A percentile compares a stretch with the other conserved stretches of the same genome.
phyloP scores from a whole-genome alignment of 306 rosid genomes.

The Vigna trinervia region DNA sequence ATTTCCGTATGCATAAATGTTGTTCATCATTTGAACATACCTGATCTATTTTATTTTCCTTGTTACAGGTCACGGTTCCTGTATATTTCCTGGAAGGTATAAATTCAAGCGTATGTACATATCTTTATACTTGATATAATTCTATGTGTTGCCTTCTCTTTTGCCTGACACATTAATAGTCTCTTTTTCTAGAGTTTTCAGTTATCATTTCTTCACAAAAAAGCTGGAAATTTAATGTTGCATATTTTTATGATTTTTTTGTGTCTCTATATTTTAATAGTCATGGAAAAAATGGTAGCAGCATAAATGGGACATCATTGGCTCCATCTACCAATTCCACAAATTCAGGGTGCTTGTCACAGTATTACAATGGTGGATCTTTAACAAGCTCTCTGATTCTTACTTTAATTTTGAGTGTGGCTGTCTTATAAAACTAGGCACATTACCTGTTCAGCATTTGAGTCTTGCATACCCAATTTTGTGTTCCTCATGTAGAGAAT shows the following conservation, averaged over 20 bases:
- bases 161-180: not conserved
- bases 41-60: conserved; percentile 44
- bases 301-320: conserved; percentile 61
- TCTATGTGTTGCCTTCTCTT: not conserved
- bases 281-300: conserved; percentile 64
- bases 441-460: conserved; percentile 43
- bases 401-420: conserved; percentile 55
- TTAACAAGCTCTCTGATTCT: conserved; percentile 58
- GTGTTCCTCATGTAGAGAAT: conserved; percentile 63
- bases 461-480: conserved; percentile 72
- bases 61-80: conserved; percentile 77
- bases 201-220: not conserved
- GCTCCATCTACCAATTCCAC: conserved; percentile 86
- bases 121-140: not conserved
- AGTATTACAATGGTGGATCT: conserved; percentile 48
- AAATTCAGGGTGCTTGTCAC: conserved; percentile 58
- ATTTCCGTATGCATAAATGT: not conserved
- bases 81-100: conserved; percentile 88
- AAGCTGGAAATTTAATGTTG: not conserved
- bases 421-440: conserved; percentile 55
- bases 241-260: not conserved
- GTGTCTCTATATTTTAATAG: conserved; percentile 44
- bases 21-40: conserved; percentile 8
- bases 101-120: conserved; percentile 21
- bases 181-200: not conserved